Conservation (phyloP, 768 basidiomycete genomes). For the Rhodotorula sphaerocarpa region DNA sequence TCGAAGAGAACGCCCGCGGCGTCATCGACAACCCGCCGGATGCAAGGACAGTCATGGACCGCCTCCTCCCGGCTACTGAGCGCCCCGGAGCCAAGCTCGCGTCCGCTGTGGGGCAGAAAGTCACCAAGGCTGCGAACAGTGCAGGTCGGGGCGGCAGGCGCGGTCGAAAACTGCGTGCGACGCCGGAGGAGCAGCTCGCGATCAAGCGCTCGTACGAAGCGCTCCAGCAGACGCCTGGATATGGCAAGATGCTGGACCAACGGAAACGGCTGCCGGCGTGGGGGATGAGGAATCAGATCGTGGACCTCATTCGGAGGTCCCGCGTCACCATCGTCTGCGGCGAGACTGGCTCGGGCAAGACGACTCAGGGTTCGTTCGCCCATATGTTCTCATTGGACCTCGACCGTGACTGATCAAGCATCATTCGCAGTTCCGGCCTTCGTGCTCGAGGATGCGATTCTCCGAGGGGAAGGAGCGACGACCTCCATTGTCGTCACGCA, state of each 20-base stretch:
- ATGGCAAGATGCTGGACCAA: slow-evolving; percentile 52
- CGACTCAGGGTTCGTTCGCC: slow-evolving; percentile 61
- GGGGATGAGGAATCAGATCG: slow-evolving; percentile 56
- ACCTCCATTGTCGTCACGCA: slow-evolving; percentile 79
- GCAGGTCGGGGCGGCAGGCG: neutral
- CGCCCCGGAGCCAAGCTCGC: slow-evolving; percentile 18
- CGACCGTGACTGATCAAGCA: neutral
- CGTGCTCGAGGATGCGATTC: slow-evolving; percentile 73
- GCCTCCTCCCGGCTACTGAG: slow-evolving; percentile 46
- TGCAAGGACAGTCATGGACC: slow-evolving; percentile 57
- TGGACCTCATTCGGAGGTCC: slow-evolving; percentile 53
- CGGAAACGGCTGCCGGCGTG: slow-evolving; percentile 71
- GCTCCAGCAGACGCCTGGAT: slow-evolving; percentile 43
- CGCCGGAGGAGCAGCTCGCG: slow-evolving; percentile 28
- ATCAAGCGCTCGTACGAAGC: slow-evolving; percentile 39
- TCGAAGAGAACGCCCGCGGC: slow-evolving; percentile 54
- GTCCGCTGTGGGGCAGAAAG: slow-evolving; percentile 9
- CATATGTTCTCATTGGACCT: neutral
- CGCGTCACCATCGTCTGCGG: slow-evolving; percentile 77
- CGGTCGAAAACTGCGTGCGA: slow-evolving; percentile 5
- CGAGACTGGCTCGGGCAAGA: slow-evolving; percentile 89
- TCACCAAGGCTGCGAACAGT: neutral
- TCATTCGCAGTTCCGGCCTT: slow-evolving; percentile 66
- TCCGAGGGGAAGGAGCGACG: slow-evolving; percentile 53
- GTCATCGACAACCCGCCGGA: slow-evolving; percentile 62